Evolutionary conservation across 2,329 filamentous ascomycete species (phyloP), one percentile per base, ranked within the genome.

Genomic region (Colletotrichum spinosum): DNA sequence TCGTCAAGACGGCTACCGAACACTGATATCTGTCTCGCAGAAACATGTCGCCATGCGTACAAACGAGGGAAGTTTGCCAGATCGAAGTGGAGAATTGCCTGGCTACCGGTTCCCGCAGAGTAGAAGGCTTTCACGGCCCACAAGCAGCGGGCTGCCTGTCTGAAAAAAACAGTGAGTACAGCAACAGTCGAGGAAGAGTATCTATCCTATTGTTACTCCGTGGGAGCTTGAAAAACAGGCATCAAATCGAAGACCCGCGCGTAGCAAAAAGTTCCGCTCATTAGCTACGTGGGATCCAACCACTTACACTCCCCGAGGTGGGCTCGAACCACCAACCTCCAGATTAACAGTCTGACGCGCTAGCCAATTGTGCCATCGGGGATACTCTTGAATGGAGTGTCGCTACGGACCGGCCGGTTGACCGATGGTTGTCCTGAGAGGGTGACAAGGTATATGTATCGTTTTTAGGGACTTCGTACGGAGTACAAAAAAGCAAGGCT

Each of bases 281-380:
- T 2, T 6, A 45, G 2, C 2, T 25, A 2, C 3, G 58, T 35
- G 63, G 63, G 13, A 11, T 63, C 8, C 12, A 66, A 63, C 63
- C 63, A 63, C 58, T 11, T 17, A 1, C 1, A 13, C 63, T 66
- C 63, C 63, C 63, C 63, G 58, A 59, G 48, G 63, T 66, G 63
- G 63, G 63, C 63, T 66, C 63, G 63, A 66, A 66, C 63, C 63
- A 66, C 63, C 48, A 66, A 66, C 63, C 63, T 66, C 63, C 63
- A 66, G 63, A 66, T 66, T 66, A 66, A 66, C 63, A 66, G 63
- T 63, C 63, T 66, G 63, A 66, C 63, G 63, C 63, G 63, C 63
- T 66, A 66, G 63, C 63, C 63, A 66, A 66, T 66, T 66, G 63
- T 66, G 63, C 63, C 63, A 66, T 53, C 58, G 63, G 63, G 63